These are phyloP conservation scores for Sordariomycetes sp. DNA, from an alignment of 2,329 filamentous ascomycete genomes.

Conservation along the genomic window DNA sequence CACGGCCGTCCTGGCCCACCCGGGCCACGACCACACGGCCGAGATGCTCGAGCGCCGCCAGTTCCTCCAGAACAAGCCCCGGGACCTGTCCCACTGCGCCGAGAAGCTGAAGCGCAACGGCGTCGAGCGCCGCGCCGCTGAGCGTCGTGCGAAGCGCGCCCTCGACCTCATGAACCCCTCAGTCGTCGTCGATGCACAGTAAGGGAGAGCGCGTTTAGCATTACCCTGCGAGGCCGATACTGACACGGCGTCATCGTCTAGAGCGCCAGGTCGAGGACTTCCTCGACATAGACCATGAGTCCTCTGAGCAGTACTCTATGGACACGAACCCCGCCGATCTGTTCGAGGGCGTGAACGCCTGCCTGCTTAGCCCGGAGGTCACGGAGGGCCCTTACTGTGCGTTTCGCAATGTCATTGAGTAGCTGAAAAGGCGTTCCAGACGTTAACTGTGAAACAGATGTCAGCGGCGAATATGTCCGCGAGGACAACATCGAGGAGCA, in stretches of 20 bases:
- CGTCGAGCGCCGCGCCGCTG: constrained; percentile 28
- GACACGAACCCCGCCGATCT: constrained; percentile 17
- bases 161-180: constrained; percentile 18
- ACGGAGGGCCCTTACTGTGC: constrained; percentile 36
- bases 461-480: constrained; percentile 26
- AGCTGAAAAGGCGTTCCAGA: background rate
- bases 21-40: background rate
- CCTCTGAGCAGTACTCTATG: constrained; percentile 17
- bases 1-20: constrained; percentile 1
- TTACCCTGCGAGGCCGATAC: too few species aligned
- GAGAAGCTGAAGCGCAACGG: constrained; percentile 34
- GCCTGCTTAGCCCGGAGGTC: constrained; percentile 37
- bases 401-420: background rate
- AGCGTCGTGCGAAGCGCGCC: constrained; percentile 29
- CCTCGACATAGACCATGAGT: constrained; percentile 22
- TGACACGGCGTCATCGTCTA: background rate
- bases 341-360: constrained; percentile 27
- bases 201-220: constrained; percentile 10
- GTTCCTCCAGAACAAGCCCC: constrained; percentile 29
- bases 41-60: constrained; percentile 38
- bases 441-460: constrained; percentile 9
- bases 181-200: constrained; percentile 19
- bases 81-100: constrained; percentile 34
- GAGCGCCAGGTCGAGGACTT: constrained; percentile 15
- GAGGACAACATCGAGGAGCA: constrained; percentile 28